Percentiles rank a stretch among this genome's conserved stretches.
These are phyloP conservation scores for Annulohypoxylon bovei DNA, from an alignment of 495 filamentous ascomycete genomes.

Conservation along the genomic window DNA sequence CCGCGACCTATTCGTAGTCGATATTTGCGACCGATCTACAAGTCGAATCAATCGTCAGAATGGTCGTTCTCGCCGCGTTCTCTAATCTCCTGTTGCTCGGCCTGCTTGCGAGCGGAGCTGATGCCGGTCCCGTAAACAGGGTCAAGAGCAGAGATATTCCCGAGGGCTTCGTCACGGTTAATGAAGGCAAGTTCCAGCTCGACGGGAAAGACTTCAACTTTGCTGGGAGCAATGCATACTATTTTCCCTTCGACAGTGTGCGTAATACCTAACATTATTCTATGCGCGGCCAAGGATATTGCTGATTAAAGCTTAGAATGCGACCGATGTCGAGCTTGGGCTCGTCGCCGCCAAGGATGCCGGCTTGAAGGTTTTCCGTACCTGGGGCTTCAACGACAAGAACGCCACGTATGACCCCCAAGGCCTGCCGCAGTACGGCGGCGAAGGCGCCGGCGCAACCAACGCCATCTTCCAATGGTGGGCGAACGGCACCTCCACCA, in stretches of 20 bases:
- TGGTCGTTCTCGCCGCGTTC: slow-evolving; percentile 18
- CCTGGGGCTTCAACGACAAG: slow-evolving; percentile 60
- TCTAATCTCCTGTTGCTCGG: slow-evolving; percentile 25
- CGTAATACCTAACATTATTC: slow-evolving; percentile 6
- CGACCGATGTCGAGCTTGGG: slow-evolving; percentile 70
- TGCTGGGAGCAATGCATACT: slow-evolving; percentile 78
- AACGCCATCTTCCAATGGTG: slow-evolving; percentile 60
- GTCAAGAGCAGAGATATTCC: slow-evolving; percentile 8
- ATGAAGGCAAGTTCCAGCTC: slow-evolving; percentile 69
- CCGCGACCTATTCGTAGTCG: neutral
- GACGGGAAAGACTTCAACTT: slow-evolving; percentile 72
- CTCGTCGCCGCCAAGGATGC: slow-evolving; percentile 61
- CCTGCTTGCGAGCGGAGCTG: slow-evolving; percentile 18
- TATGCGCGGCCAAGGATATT: no score
- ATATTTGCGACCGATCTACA: neutral
- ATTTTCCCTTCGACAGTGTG: slow-evolving; percentile 68
- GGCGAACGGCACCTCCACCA: slow-evolving; percentile 57
- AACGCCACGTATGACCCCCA: slow-evolving; percentile 60
- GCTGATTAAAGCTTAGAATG: slow-evolving; percentile 47
- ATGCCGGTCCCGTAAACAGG: slow-evolving; percentile 1
- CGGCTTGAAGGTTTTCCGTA: slow-evolving; percentile 72
- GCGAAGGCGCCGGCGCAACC: slow-evolving; percentile 60
- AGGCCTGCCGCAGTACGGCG: slow-evolving; percentile 56
- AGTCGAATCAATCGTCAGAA: slow-evolving; percentile 1
- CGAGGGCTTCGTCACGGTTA: slow-evolving; percentile 58